Percentiles rank a stretch among this genome's conserved stretches.
phyloP scores from a whole-genome alignment of 768 basidiomycete genomes.

The Serendipita sp. region DNA sequence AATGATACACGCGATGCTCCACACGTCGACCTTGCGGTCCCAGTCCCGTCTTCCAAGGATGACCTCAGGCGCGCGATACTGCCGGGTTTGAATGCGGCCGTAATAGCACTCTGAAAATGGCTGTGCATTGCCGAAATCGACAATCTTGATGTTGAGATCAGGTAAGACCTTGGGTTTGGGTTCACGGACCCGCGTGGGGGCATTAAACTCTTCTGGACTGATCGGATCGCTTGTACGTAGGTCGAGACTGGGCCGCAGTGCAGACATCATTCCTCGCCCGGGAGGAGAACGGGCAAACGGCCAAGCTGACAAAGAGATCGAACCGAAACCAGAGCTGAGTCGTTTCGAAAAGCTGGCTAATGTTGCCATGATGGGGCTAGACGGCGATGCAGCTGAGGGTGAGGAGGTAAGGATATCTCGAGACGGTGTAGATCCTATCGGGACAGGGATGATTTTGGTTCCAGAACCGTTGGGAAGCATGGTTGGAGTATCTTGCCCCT shows the following conservation, averaged over 20 bases:
- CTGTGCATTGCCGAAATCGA: constrained; percentile 87
- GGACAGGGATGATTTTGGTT: neutral
- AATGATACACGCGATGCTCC: constrained; percentile 80
- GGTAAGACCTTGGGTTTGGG: neutral
- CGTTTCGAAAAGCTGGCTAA: constrained; percentile 1
- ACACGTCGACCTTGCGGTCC: constrained; percentile 75
- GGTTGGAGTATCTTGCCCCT: neutral
- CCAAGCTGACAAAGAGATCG: neutral
- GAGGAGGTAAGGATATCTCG: too few species aligned
- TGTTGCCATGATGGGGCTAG: neutral
- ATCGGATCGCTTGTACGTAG: neutral
- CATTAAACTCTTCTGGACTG: neutral
- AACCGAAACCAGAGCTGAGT: neutral
- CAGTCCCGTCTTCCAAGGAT: constrained; percentile 78
- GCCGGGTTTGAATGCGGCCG: constrained; percentile 92
- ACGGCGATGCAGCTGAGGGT: neutral
- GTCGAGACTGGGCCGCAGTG: neutral
- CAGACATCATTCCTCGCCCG: neutral
- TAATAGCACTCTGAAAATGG: constrained; percentile 83
- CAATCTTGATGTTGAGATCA: constrained; percentile 74
- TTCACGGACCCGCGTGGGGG: neutral
- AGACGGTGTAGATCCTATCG: too few species aligned
- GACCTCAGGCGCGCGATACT: constrained; percentile 78
- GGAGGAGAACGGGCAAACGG: neutral
- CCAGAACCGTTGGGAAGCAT: neutral